Conservation (phyloP, 192 early-diverging fungal genomes). For the Coemansia sp. region DNA sequence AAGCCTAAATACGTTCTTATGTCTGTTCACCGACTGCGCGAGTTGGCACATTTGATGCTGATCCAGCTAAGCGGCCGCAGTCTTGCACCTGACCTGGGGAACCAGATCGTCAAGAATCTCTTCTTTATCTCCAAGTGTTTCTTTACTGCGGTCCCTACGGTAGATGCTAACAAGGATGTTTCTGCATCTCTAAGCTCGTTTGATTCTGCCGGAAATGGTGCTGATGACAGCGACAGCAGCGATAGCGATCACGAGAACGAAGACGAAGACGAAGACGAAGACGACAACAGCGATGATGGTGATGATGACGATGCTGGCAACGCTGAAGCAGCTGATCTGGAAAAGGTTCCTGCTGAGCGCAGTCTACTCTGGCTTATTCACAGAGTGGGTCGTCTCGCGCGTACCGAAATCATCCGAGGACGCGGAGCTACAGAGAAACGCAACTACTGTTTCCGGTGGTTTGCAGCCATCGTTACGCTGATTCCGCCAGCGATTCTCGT, state of each 20-base stretch:
- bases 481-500: constrained; percentile 59
- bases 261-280: constrained; percentile 23
- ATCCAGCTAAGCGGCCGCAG: constrained; percentile 67
- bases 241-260: constrained; percentile 15
- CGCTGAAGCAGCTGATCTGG: constrained; percentile 1
- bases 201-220: constrained; percentile 14
- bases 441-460: constrained; percentile 84
- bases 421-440: constrained; percentile 56
- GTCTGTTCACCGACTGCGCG: constrained; percentile 46
- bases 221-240: constrained; percentile 37
- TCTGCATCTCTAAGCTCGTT: not conserved
- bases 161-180: not conserved
- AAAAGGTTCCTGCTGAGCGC: constrained; percentile 26
- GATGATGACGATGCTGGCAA: constrained; percentile 29
- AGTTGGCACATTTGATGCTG: constrained; percentile 56
- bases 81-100: constrained; percentile 76
- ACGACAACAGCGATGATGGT: constrained; percentile 30
- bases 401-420: constrained; percentile 49
- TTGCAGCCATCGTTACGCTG: constrained; percentile 80
- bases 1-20: constrained; percentile 35
- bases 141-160: constrained; percentile 29
- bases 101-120: constrained; percentile 91
- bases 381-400: constrained; percentile 32
- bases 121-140: constrained; percentile 87
- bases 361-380: constrained; percentile 52